These are phyloP conservation scores for Colletotrichum sp. DNA, from an alignment of 2,329 filamentous ascomycete species.

Conservation along the genomic window DNA sequence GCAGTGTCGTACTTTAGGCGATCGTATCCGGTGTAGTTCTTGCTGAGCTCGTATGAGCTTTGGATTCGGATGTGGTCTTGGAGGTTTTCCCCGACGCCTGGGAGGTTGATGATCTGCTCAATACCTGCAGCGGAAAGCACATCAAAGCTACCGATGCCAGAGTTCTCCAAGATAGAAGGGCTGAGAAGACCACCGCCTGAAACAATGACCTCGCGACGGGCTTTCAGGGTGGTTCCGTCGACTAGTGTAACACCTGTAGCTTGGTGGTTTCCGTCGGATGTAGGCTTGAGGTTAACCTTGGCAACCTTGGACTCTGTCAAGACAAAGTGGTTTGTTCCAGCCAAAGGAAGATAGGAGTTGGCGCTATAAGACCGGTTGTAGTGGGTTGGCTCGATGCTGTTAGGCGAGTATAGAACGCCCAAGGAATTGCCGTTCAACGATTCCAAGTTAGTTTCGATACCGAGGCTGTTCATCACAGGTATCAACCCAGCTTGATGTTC, in stretches of 20 bases:
- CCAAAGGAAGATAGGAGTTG: constrained; percentile 45
- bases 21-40: constrained; percentile 33
- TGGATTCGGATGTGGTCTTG: constrained; percentile 38
- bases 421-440: constrained; percentile 54
- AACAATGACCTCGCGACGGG: constrained; percentile 36
- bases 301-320: constrained; percentile 38
- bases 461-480: constrained; percentile 49
- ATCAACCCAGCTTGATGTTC: constrained; percentile 46
- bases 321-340: constrained; percentile 45
- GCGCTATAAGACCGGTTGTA: constrained; percentile 54
- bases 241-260: constrained; percentile 27
- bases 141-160: constrained; percentile 55
- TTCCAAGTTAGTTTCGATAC: constrained; percentile 41
- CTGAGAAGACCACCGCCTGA: constrained; percentile 55
- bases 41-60: constrained; percentile 36
- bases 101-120: constrained; percentile 52
- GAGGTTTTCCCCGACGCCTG: constrained; percentile 54
- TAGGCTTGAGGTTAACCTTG: constrained; percentile 38
- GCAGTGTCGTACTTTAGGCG: constrained; percentile 30
- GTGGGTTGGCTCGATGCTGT: constrained; percentile 49
- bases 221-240: constrained; percentile 27
- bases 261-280: constrained; percentile 4
- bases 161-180: constrained; percentile 61
- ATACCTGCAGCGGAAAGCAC: constrained; percentile 54
- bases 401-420: constrained; percentile 54